phyloP scores from a whole-genome alignment of 2,329 filamentous ascomycete species.

The Hymenoscyphus fructigenus region DNA sequence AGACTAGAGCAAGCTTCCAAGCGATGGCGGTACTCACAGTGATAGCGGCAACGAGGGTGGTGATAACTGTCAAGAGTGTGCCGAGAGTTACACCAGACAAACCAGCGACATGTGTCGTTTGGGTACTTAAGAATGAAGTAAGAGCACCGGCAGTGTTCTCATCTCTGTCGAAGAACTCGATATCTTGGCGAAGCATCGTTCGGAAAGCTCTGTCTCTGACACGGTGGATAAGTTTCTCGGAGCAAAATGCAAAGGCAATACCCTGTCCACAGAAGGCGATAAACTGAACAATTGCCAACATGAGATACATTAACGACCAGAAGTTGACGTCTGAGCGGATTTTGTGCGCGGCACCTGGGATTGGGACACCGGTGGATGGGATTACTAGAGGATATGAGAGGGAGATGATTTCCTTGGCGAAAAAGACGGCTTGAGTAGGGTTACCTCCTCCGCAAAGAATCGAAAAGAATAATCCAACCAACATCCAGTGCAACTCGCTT shows the following conservation, averaged over 20 bases:
- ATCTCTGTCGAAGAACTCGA: conserved; percentile 85
- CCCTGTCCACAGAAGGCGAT: conserved; percentile 69
- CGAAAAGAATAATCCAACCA: conserved; percentile 69
- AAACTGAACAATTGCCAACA: conserved; percentile 74
- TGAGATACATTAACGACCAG: conserved; percentile 86
- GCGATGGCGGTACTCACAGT: conserved; percentile 70
- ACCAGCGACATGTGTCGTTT: conserved; percentile 85
- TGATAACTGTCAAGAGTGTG: conserved; percentile 76
- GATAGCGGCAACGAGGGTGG: conserved; percentile 76
- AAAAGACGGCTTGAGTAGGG: conserved; percentile 75
- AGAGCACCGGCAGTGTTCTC: conserved; percentile 87
- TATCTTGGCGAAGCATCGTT: conserved; percentile 86
- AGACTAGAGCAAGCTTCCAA: conserved; percentile 87
- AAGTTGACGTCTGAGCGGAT: conserved; percentile 75
- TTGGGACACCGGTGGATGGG: conserved; percentile 47
- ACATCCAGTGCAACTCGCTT: conserved; percentile 69
- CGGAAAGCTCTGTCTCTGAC: conserved; percentile 83
- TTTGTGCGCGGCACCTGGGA: conserved; percentile 23
- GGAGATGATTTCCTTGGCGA: conserved; percentile 81
- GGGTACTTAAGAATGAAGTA: conserved; percentile 84
- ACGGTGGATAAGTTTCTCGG: conserved; percentile 80
- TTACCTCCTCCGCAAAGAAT: conserved; percentile 80
- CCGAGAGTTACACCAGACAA: conserved; percentile 85
- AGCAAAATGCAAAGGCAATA: conserved; percentile 76
- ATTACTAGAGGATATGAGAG: conserved; percentile 49